Base-by-base conservation (phyloP, 2,329 filamentous ascomycete genomes). In the Fusarium piperis region DNA sequence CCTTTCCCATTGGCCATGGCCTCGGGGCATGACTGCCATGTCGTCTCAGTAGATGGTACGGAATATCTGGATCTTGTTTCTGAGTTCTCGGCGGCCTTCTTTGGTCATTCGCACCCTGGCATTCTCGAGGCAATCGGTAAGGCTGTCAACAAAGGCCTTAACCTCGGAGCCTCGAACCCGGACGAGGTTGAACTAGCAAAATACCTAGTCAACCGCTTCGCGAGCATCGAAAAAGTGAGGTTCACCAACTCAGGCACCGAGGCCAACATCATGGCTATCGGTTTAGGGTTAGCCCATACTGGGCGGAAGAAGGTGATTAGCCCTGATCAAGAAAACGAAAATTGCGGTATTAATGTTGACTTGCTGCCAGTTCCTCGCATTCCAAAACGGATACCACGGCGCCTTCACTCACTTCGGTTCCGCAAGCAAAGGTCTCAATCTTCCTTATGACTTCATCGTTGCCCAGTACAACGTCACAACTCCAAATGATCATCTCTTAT, bases 201-300 rank as follows among this genome's bases (percentile, higher is more conserved):
- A 18, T 28, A 38, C 23, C 20, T 61, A 4, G 59, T 62, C 4
- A 28, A 55, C 3, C 48, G 59, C 28, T 62, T 62, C 36, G 13
- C 35, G 16, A 20, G 55, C 0, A 79, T 91, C 6, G 87, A 89
- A 4, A 81, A 83, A 11, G 79, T 91, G 3, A 83, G 90, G 1
- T 91, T 91, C 77, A 85, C 86, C 55, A 91, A 91, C 78, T 89
- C 88, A 0, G 90, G 89, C 3, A 92, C 90, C 0, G 90, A 91
- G 77, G 88, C 89, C 2, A 91, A 89, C 59, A 82, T 87, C 10
- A 85, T 88, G 73, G 88, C 88, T 1, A 74, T 91, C 2, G 85
- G 84, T 2, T 84, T 82, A 0, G 89, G 88, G 0, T 82, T 85
- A 12, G 79, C 78, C 20, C 87, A 79, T 58, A 82, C 80, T 3